Evolutionary conservation across 441 rosid genomes (phyloP).

Genomic region (Capsella rubella): DNA sequence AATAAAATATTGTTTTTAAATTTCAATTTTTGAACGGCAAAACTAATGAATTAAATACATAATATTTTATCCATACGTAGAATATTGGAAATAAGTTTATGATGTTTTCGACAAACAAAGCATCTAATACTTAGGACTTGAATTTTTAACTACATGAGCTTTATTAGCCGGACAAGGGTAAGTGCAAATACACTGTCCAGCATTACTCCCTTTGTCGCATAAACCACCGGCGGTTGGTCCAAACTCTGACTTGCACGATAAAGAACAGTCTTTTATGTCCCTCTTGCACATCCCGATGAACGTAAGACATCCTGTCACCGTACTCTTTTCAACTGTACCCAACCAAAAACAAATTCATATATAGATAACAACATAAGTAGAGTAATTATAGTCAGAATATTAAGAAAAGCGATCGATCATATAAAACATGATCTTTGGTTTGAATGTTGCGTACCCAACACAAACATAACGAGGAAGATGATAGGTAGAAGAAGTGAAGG

Average conservation of each 20-base stretch:
- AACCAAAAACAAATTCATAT: background rate
- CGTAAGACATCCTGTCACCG: background rate
- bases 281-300: background rate
- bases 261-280: background rate
- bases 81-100: background rate
- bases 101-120: background rate
- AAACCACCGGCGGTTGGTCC: background rate
- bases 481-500: background rate
- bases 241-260: background rate
- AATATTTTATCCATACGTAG: background rate
- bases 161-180: constrained; percentile 3
- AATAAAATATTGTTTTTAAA: too few species aligned
- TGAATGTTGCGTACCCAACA: background rate
- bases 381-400: background rate
- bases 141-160: background rate
- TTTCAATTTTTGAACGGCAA: background rate
- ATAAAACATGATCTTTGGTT: background rate
- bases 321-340: background rate
- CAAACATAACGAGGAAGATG: background rate
- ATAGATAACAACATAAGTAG: background rate
- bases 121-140: background rate
- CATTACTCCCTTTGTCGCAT: background rate
- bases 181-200: constrained; percentile 3
- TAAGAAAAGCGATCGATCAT: background rate
- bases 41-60: background rate